Evolutionary conservation across 2,329 filamentous ascomycete genomes (phyloP).

Genomic region (Pseudogymnoascus sp.): DNA sequence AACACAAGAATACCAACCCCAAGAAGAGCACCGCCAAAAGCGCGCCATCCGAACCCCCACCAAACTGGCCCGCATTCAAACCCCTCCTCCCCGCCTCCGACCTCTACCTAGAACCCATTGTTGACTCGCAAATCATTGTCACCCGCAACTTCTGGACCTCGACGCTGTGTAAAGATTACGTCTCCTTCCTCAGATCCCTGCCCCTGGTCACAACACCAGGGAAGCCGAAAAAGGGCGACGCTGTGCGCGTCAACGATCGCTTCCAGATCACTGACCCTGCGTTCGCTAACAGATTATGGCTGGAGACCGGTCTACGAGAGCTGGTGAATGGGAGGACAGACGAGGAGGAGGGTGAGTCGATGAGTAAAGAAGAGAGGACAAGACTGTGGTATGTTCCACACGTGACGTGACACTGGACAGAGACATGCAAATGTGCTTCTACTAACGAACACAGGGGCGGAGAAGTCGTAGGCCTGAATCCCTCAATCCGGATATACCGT

Average conservation of each 20-base stretch:
- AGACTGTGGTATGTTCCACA: conserved; percentile 24
- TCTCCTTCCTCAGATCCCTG: conserved; percentile 52
- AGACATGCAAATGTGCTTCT: neutral
- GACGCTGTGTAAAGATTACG: conserved; percentile 56
- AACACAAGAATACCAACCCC: conserved; percentile 6
- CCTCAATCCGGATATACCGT: conserved; percentile 83
- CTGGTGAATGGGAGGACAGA: conserved; percentile 21
- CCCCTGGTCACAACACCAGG: conserved; percentile 59
- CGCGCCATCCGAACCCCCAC: conserved; percentile 24
- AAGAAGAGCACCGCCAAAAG: conserved; percentile 2
- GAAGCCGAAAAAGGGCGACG: conserved; percentile 60
- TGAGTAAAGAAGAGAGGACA: conserved; percentile 22
- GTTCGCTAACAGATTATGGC: conserved; percentile 74
- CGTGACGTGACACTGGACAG: neutral
- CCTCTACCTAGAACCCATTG: conserved; percentile 45
- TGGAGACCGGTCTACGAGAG: conserved; percentile 65
- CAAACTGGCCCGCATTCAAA: conserved; percentile 56
- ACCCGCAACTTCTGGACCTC: conserved; percentile 57
- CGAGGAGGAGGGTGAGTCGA: conserved; percentile 14
- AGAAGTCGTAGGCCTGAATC: conserved; percentile 73
- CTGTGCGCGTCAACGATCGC: conserved; percentile 78
- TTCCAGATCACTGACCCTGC: conserved; percentile 71
- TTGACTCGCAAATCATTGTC: conserved; percentile 56
- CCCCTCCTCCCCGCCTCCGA: conserved; percentile 49
- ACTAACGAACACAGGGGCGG: conserved; percentile 61